Conservation (phyloP, 2,329 filamentous ascomycete genomes). For the Penicillium sp. region DNA sequence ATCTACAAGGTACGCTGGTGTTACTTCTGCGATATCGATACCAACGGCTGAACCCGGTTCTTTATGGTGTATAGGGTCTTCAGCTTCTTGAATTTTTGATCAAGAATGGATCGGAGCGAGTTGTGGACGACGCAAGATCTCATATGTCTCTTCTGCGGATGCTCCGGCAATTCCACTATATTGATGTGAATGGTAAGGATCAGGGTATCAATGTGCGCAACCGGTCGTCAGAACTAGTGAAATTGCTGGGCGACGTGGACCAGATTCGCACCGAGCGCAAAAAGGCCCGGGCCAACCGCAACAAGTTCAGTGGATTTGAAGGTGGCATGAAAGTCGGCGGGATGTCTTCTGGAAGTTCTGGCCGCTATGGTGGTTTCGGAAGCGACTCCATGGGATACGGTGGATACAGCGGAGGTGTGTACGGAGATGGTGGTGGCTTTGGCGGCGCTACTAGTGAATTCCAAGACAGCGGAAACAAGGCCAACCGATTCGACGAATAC, state of each 20-base stretch:
- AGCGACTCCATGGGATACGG: constrained; percentile 69
- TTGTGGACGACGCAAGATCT: constrained; percentile 93
- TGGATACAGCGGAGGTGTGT: constrained; percentile 72
- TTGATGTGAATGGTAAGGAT: constrained; percentile 94
- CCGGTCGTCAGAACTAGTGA: constrained; percentile 89
- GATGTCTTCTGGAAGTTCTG: constrained; percentile 49
- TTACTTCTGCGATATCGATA: neutral
- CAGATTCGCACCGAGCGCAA: constrained; percentile 64
- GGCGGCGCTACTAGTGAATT: constrained; percentile 54
- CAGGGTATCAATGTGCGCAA: constrained; percentile 98
- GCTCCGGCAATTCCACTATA: constrained; percentile 97
- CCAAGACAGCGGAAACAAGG: constrained; percentile 60
- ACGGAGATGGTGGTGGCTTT: constrained; percentile 41
- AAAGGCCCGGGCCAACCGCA: constrained; percentile 84
- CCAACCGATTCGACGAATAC: constrained; percentile 90
- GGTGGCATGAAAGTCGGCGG: constrained; percentile 67
- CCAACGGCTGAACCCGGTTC: constrained; percentile 1
- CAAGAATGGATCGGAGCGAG: constrained; percentile 96
- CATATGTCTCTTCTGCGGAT: constrained; percentile 96
- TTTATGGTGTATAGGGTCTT: constrained; percentile 54
- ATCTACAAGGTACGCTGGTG: constrained; percentile 78
- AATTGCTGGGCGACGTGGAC: constrained; percentile 76
- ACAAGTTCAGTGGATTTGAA: constrained; percentile 94
- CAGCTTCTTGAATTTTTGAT: constrained; percentile 96
- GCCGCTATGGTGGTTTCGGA: constrained; percentile 86